phyloP scores from a whole-genome alignment of 2,329 filamentous ascomycete species.

The Fusarium coicis region DNA sequence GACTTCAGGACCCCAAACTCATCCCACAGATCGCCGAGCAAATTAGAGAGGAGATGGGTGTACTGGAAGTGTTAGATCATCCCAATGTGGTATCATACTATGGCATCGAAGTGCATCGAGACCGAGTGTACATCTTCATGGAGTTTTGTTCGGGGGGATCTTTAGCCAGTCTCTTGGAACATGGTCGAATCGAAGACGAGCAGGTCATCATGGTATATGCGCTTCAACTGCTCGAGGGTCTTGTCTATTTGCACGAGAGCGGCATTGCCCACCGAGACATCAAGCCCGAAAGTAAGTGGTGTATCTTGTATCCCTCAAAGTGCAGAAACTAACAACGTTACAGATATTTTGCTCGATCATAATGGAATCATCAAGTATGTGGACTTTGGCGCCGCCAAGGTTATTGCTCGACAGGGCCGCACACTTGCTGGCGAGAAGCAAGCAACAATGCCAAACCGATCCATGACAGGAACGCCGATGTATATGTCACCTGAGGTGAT shows the following conservation, averaged over 20 bases:
- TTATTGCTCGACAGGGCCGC: conserved; percentile 92
- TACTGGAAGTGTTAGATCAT: conserved; percentile 94
- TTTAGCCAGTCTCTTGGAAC: conserved; percentile 87
- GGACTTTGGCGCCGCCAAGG: conserved; percentile 96
- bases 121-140: conserved; percentile 99
- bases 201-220: conserved; percentile 98
- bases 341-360: conserved; percentile 94
- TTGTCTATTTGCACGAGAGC: conserved; percentile 92
- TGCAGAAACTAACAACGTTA: conserved; percentile 25
- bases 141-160: conserved; percentile 98
- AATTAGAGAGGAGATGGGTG: conserved; percentile 96
- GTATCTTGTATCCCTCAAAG: not conserved
- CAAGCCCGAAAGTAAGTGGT: conserved; percentile 89
- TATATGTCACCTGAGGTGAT: conserved; percentile 99
- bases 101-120: conserved; percentile 96
- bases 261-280: conserved; percentile 96
- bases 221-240: conserved; percentile 90
- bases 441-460: conserved; percentile 77
- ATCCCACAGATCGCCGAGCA: conserved; percentile 94
- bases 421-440: conserved; percentile 75
- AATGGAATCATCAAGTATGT: conserved; percentile 99
- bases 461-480: conserved; percentile 98
- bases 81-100: conserved; percentile 98
- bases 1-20: conserved; percentile 93
- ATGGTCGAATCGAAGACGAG: conserved; percentile 97